phyloP scores from a whole-genome alignment of 169 alveolate species.

The Eimeria falciformis region DNA sequence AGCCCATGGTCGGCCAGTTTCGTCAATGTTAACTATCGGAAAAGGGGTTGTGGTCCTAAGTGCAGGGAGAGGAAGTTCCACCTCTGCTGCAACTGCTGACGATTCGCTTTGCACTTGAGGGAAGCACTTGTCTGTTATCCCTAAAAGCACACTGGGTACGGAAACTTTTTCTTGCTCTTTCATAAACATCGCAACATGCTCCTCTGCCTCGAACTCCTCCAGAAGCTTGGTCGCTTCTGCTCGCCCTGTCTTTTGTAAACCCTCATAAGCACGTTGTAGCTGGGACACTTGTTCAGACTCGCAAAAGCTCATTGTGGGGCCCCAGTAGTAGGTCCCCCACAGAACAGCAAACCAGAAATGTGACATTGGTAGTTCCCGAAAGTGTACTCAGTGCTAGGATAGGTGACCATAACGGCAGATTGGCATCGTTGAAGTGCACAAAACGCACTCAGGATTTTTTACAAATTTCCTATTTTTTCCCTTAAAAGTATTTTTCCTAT shows the following conservation, averaged over 20 bases:
- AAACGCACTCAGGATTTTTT: too few species aligned
- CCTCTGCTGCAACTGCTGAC: background rate
- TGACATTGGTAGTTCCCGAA: background rate
- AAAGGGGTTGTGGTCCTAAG: background rate
- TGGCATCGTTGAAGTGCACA: background rate
- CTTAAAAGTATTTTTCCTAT: too few species aligned
- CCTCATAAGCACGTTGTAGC: background rate
- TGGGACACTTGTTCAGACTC: background rate
- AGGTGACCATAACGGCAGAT: background rate
- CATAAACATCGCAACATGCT: conserved; percentile 37
- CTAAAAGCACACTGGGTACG: conserved; percentile 4
- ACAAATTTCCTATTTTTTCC: too few species aligned
- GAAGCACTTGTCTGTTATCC: conserved; percentile 16
- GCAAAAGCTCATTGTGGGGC: too few species aligned
- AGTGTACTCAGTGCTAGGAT: background rate
- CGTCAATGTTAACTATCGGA: background rate
- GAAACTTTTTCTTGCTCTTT: background rate
- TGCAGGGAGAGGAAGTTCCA: background rate
- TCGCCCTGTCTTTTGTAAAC: background rate
- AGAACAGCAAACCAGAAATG: background rate
- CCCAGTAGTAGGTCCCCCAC: background rate
- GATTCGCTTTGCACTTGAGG: background rate
- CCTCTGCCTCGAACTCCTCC: conserved; percentile 47
- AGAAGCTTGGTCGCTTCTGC: conserved; percentile 27
- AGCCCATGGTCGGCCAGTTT: conserved; percentile 19